Evolutionary conservation across 2,329 filamentous ascomycete genomes (phyloP).

Genomic region (Westerdykella sp.): DNA sequence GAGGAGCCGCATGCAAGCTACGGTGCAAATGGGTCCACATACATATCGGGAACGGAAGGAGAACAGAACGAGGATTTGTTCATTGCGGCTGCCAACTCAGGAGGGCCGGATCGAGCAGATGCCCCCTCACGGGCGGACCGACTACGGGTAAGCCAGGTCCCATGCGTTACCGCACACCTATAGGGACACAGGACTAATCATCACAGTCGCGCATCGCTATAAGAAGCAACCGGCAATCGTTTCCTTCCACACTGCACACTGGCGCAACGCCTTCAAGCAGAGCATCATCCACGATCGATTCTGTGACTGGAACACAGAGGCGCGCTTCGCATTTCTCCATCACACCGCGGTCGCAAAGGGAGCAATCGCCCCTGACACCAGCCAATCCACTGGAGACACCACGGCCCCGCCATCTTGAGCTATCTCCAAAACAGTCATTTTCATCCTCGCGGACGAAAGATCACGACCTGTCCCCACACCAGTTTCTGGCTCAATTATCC

Average conservation of each 20-base stretch:
- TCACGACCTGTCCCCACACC: constrained; percentile 27
- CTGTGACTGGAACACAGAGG: constrained; percentile 19
- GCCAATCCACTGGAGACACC: constrained; percentile 16
- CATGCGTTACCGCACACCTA: constrained; percentile 7
- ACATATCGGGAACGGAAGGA: constrained; percentile 16
- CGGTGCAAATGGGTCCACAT: constrained; percentile 13
- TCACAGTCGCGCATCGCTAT: constrained; percentile 34
- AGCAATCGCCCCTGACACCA: constrained; percentile 26
- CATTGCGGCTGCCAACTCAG: constrained; percentile 26
- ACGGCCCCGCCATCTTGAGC: constrained; percentile 20
- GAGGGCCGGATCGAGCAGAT: constrained; percentile 24
- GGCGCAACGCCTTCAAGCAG: constrained; percentile 22
- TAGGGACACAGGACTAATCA: no score
- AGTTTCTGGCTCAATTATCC: constrained; percentile 28
- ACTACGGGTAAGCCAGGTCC: constrained; percentile 23
- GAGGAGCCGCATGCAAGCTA: constrained; percentile 13
- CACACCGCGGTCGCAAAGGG: constrained; percentile 18
- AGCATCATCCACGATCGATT: constrained; percentile 23
- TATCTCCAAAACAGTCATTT: constrained; percentile 28
- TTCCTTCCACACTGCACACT: constrained; percentile 24
- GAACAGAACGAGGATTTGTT: constrained; percentile 38
- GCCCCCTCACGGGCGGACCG: constrained; percentile 23
- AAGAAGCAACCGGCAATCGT: constrained; percentile 30
- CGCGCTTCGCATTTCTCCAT: constrained; percentile 30
- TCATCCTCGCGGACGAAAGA: constrained; percentile 18